phyloP scores from a whole-genome alignment of 2,329 filamentous ascomycete species.

The Diplodia seriata region DNA sequence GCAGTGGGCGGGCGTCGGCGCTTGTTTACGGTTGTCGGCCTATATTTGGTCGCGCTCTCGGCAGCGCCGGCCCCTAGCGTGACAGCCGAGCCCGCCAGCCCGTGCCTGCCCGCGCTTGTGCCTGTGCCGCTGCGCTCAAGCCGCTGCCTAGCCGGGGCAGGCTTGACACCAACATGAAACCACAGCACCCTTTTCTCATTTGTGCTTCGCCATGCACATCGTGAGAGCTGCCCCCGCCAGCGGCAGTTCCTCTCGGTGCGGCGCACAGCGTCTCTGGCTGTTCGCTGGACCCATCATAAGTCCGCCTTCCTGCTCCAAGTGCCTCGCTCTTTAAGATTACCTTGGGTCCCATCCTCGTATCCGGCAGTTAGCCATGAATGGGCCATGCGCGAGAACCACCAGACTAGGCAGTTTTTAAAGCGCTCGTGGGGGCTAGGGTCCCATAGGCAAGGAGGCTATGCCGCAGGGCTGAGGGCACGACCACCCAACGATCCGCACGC shows the following conservation, averaged over 20 bases:
- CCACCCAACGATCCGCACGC: slow-evolving; percentile 45
- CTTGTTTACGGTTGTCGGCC: slow-evolving; percentile 21
- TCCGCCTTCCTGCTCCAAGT: not conserved
- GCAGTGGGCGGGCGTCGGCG: slow-evolving; percentile 26
- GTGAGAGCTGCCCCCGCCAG: no score
- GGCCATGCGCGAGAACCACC: not conserved
- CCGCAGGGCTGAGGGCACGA: slow-evolving; percentile 16
- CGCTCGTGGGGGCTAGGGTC: slow-evolving; percentile 1
- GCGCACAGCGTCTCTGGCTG: slow-evolving; percentile 1
- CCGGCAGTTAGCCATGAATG: not conserved
- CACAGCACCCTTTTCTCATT: slow-evolving; percentile 9
- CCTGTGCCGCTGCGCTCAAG: slow-evolving; percentile 1
- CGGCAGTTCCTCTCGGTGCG: not conserved
- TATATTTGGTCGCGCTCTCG: slow-evolving; percentile 22
- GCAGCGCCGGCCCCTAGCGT: slow-evolving; percentile 3
- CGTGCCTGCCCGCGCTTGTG: not conserved
- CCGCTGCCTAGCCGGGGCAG: slow-evolving; percentile 12
- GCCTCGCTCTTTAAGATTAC: not conserved
- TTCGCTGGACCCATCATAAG: not conserved
- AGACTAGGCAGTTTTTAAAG: slow-evolving; percentile 14
- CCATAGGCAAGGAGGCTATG: slow-evolving; percentile 10
- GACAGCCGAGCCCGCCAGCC: not conserved
- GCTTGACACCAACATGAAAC: slow-evolving; percentile 23
- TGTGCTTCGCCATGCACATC: slow-evolving; percentile 16
- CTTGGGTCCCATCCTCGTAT: slow-evolving; percentile 17